Evolutionary conservation across 1,139 yeast species (phyloP).

Genomic region (Pichia norvegensis): DNA sequence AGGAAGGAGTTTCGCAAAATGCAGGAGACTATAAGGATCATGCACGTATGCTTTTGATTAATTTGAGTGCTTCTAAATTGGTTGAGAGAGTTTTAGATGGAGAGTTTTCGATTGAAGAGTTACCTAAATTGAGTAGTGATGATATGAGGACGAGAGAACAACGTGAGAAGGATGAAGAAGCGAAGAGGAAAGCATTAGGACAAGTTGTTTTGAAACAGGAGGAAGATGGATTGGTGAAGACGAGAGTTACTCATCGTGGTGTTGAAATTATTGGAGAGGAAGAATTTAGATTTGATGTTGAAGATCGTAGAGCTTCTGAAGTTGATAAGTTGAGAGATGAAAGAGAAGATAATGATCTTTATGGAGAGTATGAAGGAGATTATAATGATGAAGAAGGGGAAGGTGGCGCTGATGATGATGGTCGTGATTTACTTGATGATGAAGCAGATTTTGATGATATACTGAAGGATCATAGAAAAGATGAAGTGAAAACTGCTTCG

Average conservation of each 20-base stretch:
- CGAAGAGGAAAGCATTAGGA: constrained; percentile 59
- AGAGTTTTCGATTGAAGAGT: constrained; percentile 39
- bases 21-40: constrained; percentile 41
- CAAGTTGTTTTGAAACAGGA: constrained; percentile 52
- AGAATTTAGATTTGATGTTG: constrained; percentile 34
- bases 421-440: constrained; percentile 9
- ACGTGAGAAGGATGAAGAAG: constrained; percentile 61
- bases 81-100: constrained; percentile 44
- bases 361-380: constrained; percentile 9
- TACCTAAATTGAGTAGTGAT: constrained; percentile 53
- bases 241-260: constrained; percentile 78
- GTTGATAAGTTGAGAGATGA: constrained; percentile 27
- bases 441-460: constrained; percentile 24
- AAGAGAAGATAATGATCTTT: constrained; percentile 13
- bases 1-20: constrained; percentile 33
- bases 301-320: constrained; percentile 38
- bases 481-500: neutral
- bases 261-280: constrained; percentile 64
- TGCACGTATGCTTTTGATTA: constrained; percentile 46
- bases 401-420: constrained; percentile 1
- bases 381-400: constrained; percentile 1
- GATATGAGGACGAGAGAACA: constrained; percentile 68
- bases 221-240: constrained; percentile 41
- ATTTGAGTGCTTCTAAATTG: constrained; percentile 42
- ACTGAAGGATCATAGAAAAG: constrained; percentile 7